Percentiles rank a stretch among this genome's conserved stretches.
phyloP scores from a whole-genome alignment of 768 basidiomycete species.

The Lyophyllum shimeji region DNA sequence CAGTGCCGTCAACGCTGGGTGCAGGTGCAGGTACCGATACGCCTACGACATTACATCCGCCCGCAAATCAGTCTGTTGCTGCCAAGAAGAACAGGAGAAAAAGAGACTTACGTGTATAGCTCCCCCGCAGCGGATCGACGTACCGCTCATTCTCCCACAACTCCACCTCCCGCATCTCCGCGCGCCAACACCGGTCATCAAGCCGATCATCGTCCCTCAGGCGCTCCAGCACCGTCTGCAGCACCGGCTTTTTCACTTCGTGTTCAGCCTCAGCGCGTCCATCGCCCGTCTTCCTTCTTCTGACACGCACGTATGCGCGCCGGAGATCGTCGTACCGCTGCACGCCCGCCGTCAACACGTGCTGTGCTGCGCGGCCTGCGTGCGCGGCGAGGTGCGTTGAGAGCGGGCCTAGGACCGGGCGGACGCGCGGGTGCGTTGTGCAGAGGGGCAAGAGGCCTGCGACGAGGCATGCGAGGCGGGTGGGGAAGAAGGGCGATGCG shows the following conservation, averaged over 20 bases:
- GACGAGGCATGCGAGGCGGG: slow-evolving; percentile 47
- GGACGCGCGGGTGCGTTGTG: slow-evolving; percentile 14
- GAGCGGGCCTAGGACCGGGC: slow-evolving; percentile 10
- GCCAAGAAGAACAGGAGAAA: background rate
- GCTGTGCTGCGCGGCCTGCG: background rate
- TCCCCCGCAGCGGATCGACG: slow-evolving; percentile 11
- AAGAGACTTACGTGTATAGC: background rate
- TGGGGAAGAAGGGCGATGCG: slow-evolving; percentile 45
- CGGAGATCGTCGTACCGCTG: background rate
- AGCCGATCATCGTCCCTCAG: slow-evolving; percentile 67
- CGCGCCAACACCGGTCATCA: slow-evolving; percentile 60
- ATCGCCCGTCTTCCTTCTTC: background rate
- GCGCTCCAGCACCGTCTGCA: slow-evolving; percentile 31
- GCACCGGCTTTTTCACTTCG: slow-evolving; percentile 1
- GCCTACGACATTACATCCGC: too few relatives aligned
- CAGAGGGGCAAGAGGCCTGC: slow-evolving; percentile 16
- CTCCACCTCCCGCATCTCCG: slow-evolving; percentile 68
- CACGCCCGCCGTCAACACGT: background rate
- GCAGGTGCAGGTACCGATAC: background rate
- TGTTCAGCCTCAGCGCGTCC: background rate
- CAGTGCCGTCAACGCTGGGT: background rate
- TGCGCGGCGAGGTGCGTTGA: background rate
- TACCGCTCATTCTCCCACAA: slow-evolving; percentile 83
- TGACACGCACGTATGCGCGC: background rate
- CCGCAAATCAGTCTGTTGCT: too few relatives aligned